Evolutionary conservation across 352 stramenopile genomes (phyloP), one percentile per base, ranked within the genome.

Genomic region (Blastocystis sp.): DNA sequence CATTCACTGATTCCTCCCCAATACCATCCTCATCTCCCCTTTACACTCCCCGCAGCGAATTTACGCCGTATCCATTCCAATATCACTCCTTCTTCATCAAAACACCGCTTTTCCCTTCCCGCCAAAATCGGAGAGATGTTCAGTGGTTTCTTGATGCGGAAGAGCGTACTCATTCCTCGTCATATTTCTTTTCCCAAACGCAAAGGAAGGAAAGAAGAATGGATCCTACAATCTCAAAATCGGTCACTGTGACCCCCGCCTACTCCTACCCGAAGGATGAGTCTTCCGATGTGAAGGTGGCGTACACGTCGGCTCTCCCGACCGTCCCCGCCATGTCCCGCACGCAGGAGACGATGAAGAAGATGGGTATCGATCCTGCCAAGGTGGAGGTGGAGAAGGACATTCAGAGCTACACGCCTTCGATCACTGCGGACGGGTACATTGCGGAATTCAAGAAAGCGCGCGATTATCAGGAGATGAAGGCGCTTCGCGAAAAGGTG

Each of bases 361-460:
- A 89, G 41, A n/a, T 78, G 24, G 79, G 79, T 39, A 70, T 89
- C 29, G 79, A 89, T 55, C 1, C n/a, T 9, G 29, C 3, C 26
- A 89, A 80, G 79, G 26, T 89, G 59, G 79, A 89, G 9, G 79
- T 89, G 37, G 79, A 80, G 29, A 45, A 77, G 41, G 62, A 59
- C 37, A 13, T 89, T n/a, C 31, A 80, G 33, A 33, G 16, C 16
- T 89, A 67, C 26, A 77, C 31, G 19, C 60, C 70, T 13, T 37
- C 37, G 19, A 76, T 91, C n/a, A 89, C 88, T 51, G 71, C 70
- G 31, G 90, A 91, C 12, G 37, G 39, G 31, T 91, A 91, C 61
- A 71, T 92, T 4, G 33, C 65, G 29, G 10, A 67, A 29, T 92
- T 80, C 41, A 90, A 41, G 26, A 39, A 74, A 19, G 37, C 33